These are phyloP conservation scores for Daedaleopsis nitida DNA, from an alignment of 768 basidiomycete species.

Conservation along the genomic window DNA sequence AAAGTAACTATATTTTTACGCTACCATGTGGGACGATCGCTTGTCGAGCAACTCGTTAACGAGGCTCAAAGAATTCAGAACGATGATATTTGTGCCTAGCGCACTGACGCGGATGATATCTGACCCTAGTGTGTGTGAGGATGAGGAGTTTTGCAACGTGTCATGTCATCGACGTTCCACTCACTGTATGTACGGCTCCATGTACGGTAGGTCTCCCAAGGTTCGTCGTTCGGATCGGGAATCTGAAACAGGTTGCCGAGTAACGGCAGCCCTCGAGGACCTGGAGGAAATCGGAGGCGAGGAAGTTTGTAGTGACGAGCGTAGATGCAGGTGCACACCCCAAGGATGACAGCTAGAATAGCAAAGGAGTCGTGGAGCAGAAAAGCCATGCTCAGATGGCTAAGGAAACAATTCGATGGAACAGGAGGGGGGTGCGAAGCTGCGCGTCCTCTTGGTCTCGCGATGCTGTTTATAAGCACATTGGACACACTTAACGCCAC, in stretches of 20 bases:
- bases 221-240: neutral
- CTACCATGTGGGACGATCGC: neutral
- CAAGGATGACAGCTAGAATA: neutral
- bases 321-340: neutral
- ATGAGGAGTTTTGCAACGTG: neutral
- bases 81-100: neutral
- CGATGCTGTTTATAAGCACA: too few relatives aligned
- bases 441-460: too few relatives aligned
- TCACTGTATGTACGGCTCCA: neutral
- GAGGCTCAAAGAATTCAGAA: neutral
- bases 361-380: neutral
- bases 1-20: too few relatives aligned
- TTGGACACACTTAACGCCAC: too few relatives aligned
- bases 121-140: neutral
- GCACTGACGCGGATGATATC: neutral
- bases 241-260: neutral
- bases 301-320: neutral
- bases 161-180: neutral
- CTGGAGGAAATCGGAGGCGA: neutral
- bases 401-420: too few relatives aligned
- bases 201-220: neutral
- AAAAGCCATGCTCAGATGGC: neutral
- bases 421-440: too few relatives aligned
- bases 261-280: conserved; percentile 1
- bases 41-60: neutral